phyloP scores from a whole-genome alignment of 83 land plant genomes.

The Thuja plicata region DNA sequence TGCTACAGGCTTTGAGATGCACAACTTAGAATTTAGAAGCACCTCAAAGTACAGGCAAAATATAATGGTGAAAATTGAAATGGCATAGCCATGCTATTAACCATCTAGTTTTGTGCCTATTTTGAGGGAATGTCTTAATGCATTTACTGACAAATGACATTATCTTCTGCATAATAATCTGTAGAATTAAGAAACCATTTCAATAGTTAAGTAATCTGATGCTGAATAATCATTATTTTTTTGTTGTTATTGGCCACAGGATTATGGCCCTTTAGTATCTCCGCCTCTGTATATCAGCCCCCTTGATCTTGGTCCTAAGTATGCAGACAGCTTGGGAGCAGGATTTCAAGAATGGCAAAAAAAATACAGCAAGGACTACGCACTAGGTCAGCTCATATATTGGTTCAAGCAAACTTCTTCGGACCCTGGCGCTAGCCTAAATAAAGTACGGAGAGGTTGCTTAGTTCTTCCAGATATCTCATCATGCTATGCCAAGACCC shows the following conservation, averaged over 20 bases:
- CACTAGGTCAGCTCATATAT: slow-evolving; percentile 88
- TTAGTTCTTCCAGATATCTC: slow-evolving; percentile 78
- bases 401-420: slow-evolving; percentile 78
- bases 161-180: not conserved
- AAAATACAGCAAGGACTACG: slow-evolving; percentile 80
- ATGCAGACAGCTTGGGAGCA: slow-evolving; percentile 57
- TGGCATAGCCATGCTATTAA: too few relatives aligned
- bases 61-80: too few relatives aligned
- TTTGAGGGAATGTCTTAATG: too few relatives aligned
- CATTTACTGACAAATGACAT: too few relatives aligned
- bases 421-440: slow-evolving; percentile 81
- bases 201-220: not conserved
- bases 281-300: slow-evolving; percentile 81
- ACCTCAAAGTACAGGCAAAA: too few relatives aligned
- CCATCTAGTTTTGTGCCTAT: too few relatives aligned
- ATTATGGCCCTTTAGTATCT: slow-evolving; percentile 67
- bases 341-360: slow-evolving; percentile 72
- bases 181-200: not conserved
- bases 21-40: too few relatives aligned
- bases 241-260: slow-evolving; percentile 48
- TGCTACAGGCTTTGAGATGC: too few relatives aligned
- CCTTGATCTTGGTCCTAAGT: slow-evolving; percentile 90
- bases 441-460: slow-evolving; percentile 78
- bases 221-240: not conserved
- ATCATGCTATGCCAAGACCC: slow-evolving; percentile 83